Evolutionary conservation across 2,329 filamentous ascomycete genomes (phyloP).

Genomic region (Ceratocystis colombiana): DNA sequence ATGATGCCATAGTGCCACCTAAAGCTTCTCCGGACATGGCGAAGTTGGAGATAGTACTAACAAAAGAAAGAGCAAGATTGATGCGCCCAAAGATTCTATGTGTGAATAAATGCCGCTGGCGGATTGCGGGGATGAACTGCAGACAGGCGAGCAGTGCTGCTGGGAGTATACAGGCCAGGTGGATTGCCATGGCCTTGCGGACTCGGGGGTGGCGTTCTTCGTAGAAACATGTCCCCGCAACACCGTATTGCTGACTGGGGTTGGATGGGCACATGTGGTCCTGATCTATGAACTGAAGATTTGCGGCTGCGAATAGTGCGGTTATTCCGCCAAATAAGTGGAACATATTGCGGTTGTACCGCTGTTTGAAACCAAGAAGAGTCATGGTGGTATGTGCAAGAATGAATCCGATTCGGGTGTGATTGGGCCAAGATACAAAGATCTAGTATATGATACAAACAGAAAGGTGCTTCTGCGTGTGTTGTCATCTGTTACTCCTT

Average conservation of each 20-base stretch:
- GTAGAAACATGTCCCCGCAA: slow-evolving; percentile 17
- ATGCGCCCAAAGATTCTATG: slow-evolving; percentile 8
- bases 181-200: slow-evolving; percentile 10
- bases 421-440: not conserved
- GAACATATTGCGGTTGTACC: slow-evolving; percentile 16
- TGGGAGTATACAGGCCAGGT: slow-evolving; percentile 16
- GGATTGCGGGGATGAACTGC: slow-evolving; percentile 20
- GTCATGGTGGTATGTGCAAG: not conserved
- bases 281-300: slow-evolving; percentile 19
- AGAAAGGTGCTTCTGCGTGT: not conserved
- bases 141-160: slow-evolving; percentile 16
- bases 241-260: slow-evolving; percentile 12
- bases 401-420: no score
- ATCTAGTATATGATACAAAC: not conserved
- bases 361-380: slow-evolving; percentile 17
- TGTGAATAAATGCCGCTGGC: not conserved
- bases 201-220: slow-evolving; percentile 11
- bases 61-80: not conserved
- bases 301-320: not conserved
- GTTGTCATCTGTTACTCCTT: not conserved
- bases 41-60: slow-evolving; percentile 8
- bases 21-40: slow-evolving; percentile 13
- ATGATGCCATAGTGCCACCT: slow-evolving; percentile 12
- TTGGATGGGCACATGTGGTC: slow-evolving; percentile 4
- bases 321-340: slow-evolving; percentile 12